Evolutionary conservation across 2,329 filamentous ascomycete genomes (phyloP).

Genomic region (Pseudogymnoascus sp.): DNA sequence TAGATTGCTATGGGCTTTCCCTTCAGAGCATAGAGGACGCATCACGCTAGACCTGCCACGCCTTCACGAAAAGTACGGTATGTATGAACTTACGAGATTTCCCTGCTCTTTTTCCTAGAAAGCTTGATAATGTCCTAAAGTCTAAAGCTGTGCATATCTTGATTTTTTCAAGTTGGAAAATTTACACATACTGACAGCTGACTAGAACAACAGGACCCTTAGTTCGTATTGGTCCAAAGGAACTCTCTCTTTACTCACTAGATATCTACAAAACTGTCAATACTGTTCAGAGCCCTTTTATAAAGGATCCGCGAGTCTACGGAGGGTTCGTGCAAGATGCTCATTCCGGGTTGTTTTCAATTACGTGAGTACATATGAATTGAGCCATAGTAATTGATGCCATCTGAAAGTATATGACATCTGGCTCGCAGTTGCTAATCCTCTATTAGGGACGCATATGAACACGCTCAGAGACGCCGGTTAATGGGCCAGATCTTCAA

Average conservation of each 20-base stretch:
- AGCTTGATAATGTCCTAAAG: neutral
- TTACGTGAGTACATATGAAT: conserved; percentile 7
- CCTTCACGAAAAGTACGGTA: conserved; percentile 9
- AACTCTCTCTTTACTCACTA: conserved; percentile 12
- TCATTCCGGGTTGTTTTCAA: conserved; percentile 11
- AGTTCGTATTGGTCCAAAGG: conserved; percentile 12
- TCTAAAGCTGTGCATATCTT: neutral
- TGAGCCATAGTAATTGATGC: neutral
- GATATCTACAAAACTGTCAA: conserved; percentile 12
- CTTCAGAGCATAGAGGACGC: conserved; percentile 7
- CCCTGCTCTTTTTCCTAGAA: neutral
- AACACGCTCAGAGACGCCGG: conserved; percentile 24
- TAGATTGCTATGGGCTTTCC: conserved; percentile 9
- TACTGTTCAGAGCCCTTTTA: neutral
- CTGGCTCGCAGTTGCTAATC: neutral
- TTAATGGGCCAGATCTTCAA: conserved; percentile 26
- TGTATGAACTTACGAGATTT: neutral
- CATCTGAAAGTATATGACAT: neutral
- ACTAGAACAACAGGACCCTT: conserved; percentile 8
- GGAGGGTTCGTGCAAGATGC: conserved; percentile 12
- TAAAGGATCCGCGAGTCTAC: conserved; percentile 12
- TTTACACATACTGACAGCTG: neutral
- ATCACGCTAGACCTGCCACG: conserved; percentile 11
- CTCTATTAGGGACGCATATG: conserved; percentile 17
- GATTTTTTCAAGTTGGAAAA: neutral